These are phyloP conservation scores for Aspergillus hiratsukae DNA, from an alignment of 2,329 filamentous ascomycete species.

Conservation along the genomic window DNA sequence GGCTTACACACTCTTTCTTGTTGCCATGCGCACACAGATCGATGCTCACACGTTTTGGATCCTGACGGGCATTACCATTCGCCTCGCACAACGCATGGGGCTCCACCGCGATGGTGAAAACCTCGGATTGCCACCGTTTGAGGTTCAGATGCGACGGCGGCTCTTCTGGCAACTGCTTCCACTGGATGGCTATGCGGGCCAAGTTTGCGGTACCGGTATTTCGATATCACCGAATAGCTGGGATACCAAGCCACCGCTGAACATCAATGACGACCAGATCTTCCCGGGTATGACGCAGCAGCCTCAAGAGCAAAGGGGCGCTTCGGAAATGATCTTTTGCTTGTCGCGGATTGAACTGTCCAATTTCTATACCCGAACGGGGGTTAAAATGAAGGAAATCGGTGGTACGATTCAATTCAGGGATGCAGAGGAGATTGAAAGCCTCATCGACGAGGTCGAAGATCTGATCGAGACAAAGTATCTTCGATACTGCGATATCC, in stretches of 20 bases:
- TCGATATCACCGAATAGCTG: constrained; percentile 10
- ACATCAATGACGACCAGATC: constrained; percentile 33
- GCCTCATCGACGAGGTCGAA: constrained; percentile 27
- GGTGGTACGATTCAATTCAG: constrained; percentile 5
- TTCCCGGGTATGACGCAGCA: constrained; percentile 37
- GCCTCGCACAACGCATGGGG: constrained; percentile 46
- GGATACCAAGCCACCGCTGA: constrained; percentile 39
- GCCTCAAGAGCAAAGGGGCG: constrained; percentile 36
- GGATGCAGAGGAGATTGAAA: constrained; percentile 9
- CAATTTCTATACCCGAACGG: constrained; percentile 15
- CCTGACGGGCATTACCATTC: constrained; percentile 42
- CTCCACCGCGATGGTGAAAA: constrained; percentile 45
- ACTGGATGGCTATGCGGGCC: constrained; percentile 22
- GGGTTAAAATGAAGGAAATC: constrained; percentile 6
- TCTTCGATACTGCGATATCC: constrained; percentile 31
- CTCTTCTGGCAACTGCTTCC: constrained; percentile 24
- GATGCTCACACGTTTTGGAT: constrained; percentile 51
- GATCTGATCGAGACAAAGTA: constrained; percentile 29
- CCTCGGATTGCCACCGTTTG: constrained; percentile 44
- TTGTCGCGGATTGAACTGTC: constrained; percentile 25
- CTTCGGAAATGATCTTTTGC: constrained; percentile 43
- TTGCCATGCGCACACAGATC: constrained; percentile 29
- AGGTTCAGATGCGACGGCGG: constrained; percentile 36
- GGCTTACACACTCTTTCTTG: constrained; percentile 12
- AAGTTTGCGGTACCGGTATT: constrained; percentile 24